Evolutionary conservation across 179 eudicot genomes (phyloP), one percentile per base, ranked within the genome.

Genomic region (Beta lomatogona): DNA sequence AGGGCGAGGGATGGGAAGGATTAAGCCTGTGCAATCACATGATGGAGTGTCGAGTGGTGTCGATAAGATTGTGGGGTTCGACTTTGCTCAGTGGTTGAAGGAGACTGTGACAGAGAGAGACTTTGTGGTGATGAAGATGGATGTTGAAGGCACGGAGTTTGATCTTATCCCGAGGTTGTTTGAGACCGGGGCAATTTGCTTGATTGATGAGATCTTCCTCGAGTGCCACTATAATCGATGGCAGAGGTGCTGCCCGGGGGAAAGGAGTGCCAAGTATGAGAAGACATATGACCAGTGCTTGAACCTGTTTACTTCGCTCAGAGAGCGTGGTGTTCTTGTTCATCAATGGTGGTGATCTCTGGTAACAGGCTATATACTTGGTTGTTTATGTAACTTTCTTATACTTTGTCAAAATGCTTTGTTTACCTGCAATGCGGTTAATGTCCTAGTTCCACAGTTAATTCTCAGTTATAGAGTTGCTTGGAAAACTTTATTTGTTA

Each of bases 101-200:
- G 87, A 76, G 28, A 89, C 95, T 0, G 97, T 93, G 54, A 79
- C 90, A 0, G 92, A 95, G 86, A 88, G 75, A 70, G 98, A 95
- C 74, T 95, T 86, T 79, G 98, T 95, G 73, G 98, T 95, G 85
- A 91, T 95, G 97, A 95, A 95, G 84, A 95, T 95, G 98, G 98
- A 95, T 87, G 95, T 95, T 21, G 98, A 95, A 88, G 98, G 98
- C 75, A 93, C 97, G 4, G 97, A 93, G 78, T 90, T 93, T 82
- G 84, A 88, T 83, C 85, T 93, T 78, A 85, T 90, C 45, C 90
- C 90, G 3, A 90, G 89, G 81, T 85, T 93, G 88, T 83, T 92
- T 65, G 90, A 91, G 65, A 91, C 92, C 0, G 97, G 93, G 2
- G 96, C 94, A 3, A 93, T 92, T 74, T 93, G 97, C 75, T 86